Evolutionary conservation across 83 land plant species (phyloP), one percentile per base, ranked within the genome.

Genomic region (Diphasiastrum complanatum): DNA sequence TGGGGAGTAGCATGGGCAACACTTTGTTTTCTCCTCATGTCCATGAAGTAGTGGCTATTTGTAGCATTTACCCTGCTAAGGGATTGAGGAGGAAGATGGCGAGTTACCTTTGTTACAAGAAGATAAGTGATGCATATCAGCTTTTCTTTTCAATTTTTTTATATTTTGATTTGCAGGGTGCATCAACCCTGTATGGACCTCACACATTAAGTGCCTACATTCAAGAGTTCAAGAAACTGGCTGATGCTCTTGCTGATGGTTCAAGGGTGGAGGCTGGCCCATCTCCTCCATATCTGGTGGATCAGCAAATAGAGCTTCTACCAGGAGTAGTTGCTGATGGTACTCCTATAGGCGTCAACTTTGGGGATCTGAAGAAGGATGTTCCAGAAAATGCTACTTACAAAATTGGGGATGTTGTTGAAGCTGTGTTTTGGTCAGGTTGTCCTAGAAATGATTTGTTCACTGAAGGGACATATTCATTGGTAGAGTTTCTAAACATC

Each of bases 141-240:
- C n/a, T n/a, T n/a, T n/a, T n/a, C n/a, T n/a, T n/a, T n/a, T n/a
- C n/a, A n/a, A n/a, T n/a, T 0, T 24, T 5, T 10, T 55, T 6
- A 30, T 11, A 55, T 14, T 20, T 55, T n/a, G 14, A 12, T 55
- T 55, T 69, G 34, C 80, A 87, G 97, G 93, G 78, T 28, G 89
- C 89, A 0, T 87, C 93, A 11, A 87, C 93, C 5, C 52, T 87
- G 28, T 87, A 64, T 69, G 89, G 89, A 23, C 93, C 93, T 19
- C 83, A 87, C 47, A 84, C 93, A 43, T 53, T 87, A 29, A 63
- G 69, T 47, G 93, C 83, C 24, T 87, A 87, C 55, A 84, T 84
- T 50, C 93, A 87, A 60, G 81, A 81, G 69, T 87, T 87, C 70
- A 77, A 69, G 73, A 91, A 82, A 64, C 78, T 84, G 47, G 89